These are phyloP conservation scores for Cronartium quercuum DNA, from an alignment of 1,284 basidiomycete genomes.

Conservation along the genomic window DNA sequence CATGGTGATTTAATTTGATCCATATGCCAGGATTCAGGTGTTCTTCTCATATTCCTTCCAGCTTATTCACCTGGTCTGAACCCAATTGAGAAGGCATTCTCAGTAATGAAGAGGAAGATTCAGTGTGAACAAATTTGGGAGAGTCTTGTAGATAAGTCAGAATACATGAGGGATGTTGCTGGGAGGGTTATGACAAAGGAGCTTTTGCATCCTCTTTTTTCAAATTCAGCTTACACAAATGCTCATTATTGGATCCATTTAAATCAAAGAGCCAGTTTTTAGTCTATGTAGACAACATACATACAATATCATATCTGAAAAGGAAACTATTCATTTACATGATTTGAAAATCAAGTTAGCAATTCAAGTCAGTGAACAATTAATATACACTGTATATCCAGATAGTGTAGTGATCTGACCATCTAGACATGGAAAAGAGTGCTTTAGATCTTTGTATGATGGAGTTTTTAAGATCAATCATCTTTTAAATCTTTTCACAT, in stretches of 20 bases:
- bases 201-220: background rate
- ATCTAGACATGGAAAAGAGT: too few species aligned
- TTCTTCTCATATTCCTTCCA: conserved; percentile 2
- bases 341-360: too few species aligned
- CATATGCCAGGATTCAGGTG: background rate
- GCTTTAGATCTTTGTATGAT: too few species aligned
- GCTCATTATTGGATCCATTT: background rate
- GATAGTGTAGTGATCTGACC: too few species aligned
- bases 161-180: background rate
- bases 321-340: too few species aligned
- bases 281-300: too few species aligned
- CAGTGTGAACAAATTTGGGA: background rate
- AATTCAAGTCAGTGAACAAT: too few species aligned
- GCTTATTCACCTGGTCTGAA: conserved; percentile 7
- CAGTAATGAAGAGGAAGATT: background rate
- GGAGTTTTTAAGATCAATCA: too few species aligned
- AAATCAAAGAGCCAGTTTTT: too few species aligned
- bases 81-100: conserved; percentile 8
- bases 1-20: background rate
- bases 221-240: background rate
- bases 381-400: too few species aligned
- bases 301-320: too few species aligned
- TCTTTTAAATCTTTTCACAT: too few species aligned
- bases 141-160: background rate
- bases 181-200: background rate